Conservation (phyloP, 208 protist genomes). For the Acanthamoeba healyi region DNA sequence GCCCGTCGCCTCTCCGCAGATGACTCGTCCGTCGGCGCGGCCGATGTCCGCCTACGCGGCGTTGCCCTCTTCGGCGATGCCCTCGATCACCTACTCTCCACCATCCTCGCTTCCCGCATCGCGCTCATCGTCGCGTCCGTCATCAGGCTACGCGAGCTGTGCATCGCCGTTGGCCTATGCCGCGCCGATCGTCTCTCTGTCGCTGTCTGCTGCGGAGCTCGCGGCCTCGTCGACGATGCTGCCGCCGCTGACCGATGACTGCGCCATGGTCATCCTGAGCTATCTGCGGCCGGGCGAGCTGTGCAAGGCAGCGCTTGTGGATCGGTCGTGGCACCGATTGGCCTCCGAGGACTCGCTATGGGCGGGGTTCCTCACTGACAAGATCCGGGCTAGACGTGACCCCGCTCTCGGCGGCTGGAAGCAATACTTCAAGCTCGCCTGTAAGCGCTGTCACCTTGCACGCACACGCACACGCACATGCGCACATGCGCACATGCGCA, state of each 20-base stretch:
- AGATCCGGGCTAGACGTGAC: not conserved
- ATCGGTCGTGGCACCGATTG: not conserved
- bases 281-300: slow-evolving; percentile 1
- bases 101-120: not conserved
- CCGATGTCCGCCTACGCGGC: slow-evolving; percentile 7
- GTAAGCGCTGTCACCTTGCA: not conserved
- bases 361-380: slow-evolving; percentile 12
- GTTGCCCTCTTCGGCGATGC: not conserved
- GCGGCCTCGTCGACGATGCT: not conserved
- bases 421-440: slow-evolving; percentile 16
- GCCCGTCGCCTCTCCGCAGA: not conserved
- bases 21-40: not conserved
- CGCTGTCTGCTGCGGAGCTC: not conserved
- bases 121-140: not conserved
- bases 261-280: not conserved
- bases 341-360: slow-evolving; percentile 10
- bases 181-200: not conserved
- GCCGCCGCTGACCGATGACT: slow-evolving; percentile 40
- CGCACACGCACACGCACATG: not conserved
- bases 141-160: not conserved
- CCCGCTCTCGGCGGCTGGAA: slow-evolving; percentile 20
- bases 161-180: not conserved
- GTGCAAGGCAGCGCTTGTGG: not conserved
- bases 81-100: not conserved
- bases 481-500: not conserved